phyloP scores from a whole-genome alignment of 176 grass and related monocot species.

The Typha latifolia region DNA sequence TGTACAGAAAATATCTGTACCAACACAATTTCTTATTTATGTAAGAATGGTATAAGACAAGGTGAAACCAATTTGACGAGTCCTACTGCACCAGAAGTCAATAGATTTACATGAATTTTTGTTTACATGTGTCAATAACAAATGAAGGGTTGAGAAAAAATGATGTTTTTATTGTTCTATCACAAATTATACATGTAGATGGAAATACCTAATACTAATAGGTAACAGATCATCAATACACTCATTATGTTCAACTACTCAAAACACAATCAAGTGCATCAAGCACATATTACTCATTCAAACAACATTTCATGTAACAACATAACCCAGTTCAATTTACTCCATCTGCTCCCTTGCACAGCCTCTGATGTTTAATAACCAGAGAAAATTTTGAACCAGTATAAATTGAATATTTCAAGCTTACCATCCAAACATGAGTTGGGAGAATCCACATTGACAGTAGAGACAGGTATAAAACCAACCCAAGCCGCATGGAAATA shows the following conservation, averaged over 20 bases:
- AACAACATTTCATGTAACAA: neutral
- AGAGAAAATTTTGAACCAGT: neutral
- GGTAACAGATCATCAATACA: too few species aligned
- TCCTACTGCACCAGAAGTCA: too few species aligned
- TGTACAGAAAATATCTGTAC: too few species aligned
- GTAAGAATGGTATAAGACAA: too few species aligned
- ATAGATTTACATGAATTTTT: too few species aligned
- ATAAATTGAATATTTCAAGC: constrained; percentile 3
- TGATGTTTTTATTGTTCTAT: too few species aligned
- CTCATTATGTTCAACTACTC: neutral
- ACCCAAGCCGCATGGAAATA: constrained; percentile 87
- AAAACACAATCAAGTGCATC: neutral
- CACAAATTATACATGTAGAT: too few species aligned
- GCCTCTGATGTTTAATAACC: neutral
- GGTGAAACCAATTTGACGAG: too few species aligned
- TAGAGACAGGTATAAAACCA: constrained; percentile 59
- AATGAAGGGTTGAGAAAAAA: too few species aligned
- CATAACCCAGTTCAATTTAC: neutral
- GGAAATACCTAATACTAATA: too few species aligned
- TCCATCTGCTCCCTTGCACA: neutral
- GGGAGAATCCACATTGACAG: constrained; percentile 89
- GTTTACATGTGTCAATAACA: too few species aligned
- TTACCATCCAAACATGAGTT: constrained; percentile 75
- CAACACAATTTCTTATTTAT: too few species aligned
- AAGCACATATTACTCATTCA: neutral